Conservation (phyloP, 2,329 filamentous ascomycete genomes). For the Ophiognomonia clavigignenti-juglandacearum region DNA sequence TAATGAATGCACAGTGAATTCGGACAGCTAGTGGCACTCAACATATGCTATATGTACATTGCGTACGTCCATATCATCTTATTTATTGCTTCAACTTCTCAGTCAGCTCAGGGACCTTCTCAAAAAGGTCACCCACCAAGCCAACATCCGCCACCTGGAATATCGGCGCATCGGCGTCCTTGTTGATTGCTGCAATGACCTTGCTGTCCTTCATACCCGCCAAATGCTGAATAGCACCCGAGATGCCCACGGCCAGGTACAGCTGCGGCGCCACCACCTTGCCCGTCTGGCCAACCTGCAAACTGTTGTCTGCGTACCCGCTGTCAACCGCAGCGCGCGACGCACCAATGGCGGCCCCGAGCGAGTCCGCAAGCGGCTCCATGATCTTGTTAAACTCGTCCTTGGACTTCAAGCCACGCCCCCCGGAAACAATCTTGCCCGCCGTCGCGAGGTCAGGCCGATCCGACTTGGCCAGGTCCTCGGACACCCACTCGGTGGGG, state of each 20-base stretch:
- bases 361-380: conserved; percentile 82
- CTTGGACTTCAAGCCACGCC: conserved; percentile 93
- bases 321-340: conserved; percentile 94
- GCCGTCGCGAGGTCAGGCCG: conserved; percentile 92
- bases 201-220: conserved; percentile 99
- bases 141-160: conserved; percentile 98
- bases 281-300: conserved; percentile 97
- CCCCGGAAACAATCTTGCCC: conserved; percentile 83
- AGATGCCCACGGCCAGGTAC: conserved; percentile 93
- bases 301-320: conserved; percentile 95
- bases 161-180: conserved; percentile 93
- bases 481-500: conserved; percentile 83
- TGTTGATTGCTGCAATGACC: conserved; percentile 98
- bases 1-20: too few relatives aligned
- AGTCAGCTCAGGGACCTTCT: conserved; percentile 91
- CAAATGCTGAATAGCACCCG: conserved; percentile 94
- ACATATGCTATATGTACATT: conserved; percentile 15
- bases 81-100: conserved; percentile 75
- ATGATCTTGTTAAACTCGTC: conserved; percentile 95
- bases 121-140: conserved; percentile 90
- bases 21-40: too few relatives aligned
- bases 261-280: conserved; percentile 97
- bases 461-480: conserved; percentile 89
- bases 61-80: conserved; percentile 19
- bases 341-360: conserved; percentile 93